Conservation (phyloP, 352 stramenopile genomes). For the Phytophthora lateralis region DNA sequence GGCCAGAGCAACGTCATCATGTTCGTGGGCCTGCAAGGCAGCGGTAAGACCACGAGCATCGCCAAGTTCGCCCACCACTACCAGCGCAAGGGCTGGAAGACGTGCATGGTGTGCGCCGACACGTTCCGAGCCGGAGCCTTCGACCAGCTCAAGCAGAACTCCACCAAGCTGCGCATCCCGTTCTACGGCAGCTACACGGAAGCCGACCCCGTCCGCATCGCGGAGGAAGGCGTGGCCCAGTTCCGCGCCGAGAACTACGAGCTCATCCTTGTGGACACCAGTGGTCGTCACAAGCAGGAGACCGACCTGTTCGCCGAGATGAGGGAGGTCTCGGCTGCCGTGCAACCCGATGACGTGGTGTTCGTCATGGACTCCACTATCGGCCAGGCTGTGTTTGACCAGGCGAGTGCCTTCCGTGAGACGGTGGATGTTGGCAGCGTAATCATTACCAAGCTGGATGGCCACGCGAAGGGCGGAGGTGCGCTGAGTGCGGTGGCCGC, state of each 20-base stretch:
- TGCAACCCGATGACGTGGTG: slow-evolving; percentile 96
- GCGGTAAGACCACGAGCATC: slow-evolving; percentile 99
- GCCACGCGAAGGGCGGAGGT: slow-evolving; percentile 98
- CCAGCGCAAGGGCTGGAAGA: slow-evolving; percentile 97
- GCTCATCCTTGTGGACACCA: slow-evolving; percentile 99
- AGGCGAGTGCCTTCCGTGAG: slow-evolving; percentile 95
- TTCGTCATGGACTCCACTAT: slow-evolving; percentile 99
- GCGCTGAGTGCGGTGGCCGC: slow-evolving; percentile 97
- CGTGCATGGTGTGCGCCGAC: slow-evolving; percentile 99
- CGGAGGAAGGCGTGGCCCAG: slow-evolving; percentile 96
- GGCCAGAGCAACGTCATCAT: slow-evolving; percentile 93
- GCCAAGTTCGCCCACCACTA: slow-evolving; percentile 99
- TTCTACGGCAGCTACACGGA: slow-evolving; percentile 99
- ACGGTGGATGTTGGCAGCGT: slow-evolving; percentile 97
- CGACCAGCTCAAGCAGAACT: slow-evolving; percentile 99
- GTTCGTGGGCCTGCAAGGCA: slow-evolving; percentile 94
- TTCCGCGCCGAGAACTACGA: slow-evolving; percentile 98
- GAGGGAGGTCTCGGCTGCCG: slow-evolving; percentile 96
- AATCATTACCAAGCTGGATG: slow-evolving; percentile 99
- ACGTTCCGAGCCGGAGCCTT: slow-evolving; percentile 99
- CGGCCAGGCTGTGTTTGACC: slow-evolving; percentile 97
- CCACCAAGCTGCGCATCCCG: slow-evolving; percentile 97
- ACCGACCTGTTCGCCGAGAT: slow-evolving; percentile 99
- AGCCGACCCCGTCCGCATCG: slow-evolving; percentile 97
- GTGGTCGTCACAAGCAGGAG: slow-evolving; percentile 98